These are phyloP conservation scores for Trichoderma arundinaceum DNA, from an alignment of 2,329 filamentous ascomycete genomes.

Conservation along the genomic window DNA sequence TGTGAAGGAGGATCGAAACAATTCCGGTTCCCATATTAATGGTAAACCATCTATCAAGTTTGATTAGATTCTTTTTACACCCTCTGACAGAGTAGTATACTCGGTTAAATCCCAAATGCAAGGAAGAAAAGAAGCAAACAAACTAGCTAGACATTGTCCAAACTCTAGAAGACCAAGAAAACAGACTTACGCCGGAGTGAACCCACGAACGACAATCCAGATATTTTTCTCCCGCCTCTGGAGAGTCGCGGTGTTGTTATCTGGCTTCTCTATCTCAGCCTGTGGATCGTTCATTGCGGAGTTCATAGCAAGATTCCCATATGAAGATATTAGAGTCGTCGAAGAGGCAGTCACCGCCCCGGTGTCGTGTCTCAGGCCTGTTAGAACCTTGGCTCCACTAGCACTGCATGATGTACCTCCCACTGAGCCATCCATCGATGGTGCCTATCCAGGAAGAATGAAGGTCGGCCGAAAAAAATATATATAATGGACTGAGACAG, in stretches of 20 bases:
- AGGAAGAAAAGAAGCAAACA: too few relatives aligned
- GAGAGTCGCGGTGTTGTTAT: background rate
- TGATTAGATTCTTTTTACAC: background rate
- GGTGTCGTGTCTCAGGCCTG: background rate
- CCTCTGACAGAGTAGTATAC: background rate
- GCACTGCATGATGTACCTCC: background rate
- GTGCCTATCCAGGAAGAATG: background rate
- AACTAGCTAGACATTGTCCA: too few relatives aligned
- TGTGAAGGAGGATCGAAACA: conserved; percentile 22
- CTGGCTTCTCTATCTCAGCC: background rate
- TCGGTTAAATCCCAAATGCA: background rate
- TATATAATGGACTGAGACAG: too few relatives aligned
- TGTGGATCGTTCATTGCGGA: background rate
- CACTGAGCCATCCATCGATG: background rate
- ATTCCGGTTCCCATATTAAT: conserved; percentile 20
- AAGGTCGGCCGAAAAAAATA: background rate
- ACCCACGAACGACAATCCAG: conserved; percentile 10
- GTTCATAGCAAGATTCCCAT: background rate
- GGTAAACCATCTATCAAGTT: conserved; percentile 1
- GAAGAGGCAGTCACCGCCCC: background rate
- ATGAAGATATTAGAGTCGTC: background rate
- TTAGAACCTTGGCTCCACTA: background rate
- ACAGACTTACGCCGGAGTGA: conserved; percentile 14
- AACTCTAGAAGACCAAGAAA: too few relatives aligned
- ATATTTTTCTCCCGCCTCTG: background rate